Base-by-base conservation (phyloP, 345 rosid species). In the Lumnitzera racemosa region DNA sequence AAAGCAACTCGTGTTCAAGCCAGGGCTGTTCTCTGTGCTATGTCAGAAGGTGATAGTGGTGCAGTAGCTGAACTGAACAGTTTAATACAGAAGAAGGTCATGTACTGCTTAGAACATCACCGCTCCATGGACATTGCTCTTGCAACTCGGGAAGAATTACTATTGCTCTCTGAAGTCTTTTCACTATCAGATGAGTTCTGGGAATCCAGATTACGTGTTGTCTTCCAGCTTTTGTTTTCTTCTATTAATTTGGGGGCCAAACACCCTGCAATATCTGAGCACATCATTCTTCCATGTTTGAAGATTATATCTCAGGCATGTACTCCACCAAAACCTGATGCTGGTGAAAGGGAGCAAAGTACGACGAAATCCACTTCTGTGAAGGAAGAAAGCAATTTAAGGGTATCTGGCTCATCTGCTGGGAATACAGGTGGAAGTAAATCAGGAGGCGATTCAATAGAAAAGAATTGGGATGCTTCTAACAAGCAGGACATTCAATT, bases 221-320 rank as follows among this genome's bases (percentile, higher is more conserved):
- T 86, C 66, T 94, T 94, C 64, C 97, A 94, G 81, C 80, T 94
- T 51, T 64, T 94, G 71, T 94, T 94, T 79, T 83, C 89, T 63
- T 94, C 99, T 55, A 88, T 94, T 70, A 94, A 90, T 76, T 73
- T 88, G 80, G 99, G 97, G 61, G 97, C 96, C 60, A 94, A 83
- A 75, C 99, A 90, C 79, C 99, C 99, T 80, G 91, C 95, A 24
- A 90, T 94, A 69, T 88, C 99, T 47, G 99, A 94, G 82, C 92
- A 90, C 70, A 80, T 94, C 58, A 88, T 94, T 72, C 99, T 94
- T 71, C 99, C 99, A 56, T 94, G 97, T 71, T 80, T 90, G 67
- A 90, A 92, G 82, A 88, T 94, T 56, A 79, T 90, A 66, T 90
- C 95, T 74, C 86, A 81, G 79, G 96, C 96, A 31, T 90, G 97